Evolutionary conservation across 495 filamentous ascomycete species (phyloP), one percentile per base, ranked within the genome.

Genomic region (Xylaria scruposa): DNA sequence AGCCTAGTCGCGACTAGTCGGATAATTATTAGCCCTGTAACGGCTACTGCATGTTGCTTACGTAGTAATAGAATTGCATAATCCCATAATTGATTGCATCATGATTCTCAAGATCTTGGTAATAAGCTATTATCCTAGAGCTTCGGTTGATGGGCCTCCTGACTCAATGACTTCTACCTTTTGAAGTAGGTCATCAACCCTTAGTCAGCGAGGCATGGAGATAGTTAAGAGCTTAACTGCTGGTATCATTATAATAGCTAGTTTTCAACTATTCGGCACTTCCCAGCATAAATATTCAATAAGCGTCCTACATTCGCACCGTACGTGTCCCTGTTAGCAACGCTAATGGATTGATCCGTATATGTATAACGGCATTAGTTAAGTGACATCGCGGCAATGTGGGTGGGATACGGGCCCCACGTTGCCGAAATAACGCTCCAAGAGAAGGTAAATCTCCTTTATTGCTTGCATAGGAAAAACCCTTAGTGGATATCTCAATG

Each of bases 91-190:
- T 42, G 38, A n/a, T 64, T 33, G 42, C 42, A 47, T 64, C 38
- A 64, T 64, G 61, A 64, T 64, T 46, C 42, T 64, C 13, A 64
- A 64, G 26, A n/a, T 46, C 61, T 64, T 64, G 47, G 61, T 64
- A 64, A 64, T 64, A 24, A 29, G 12, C 26, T 47, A 31, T 24
- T 40, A 29, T 17, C 19, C 46, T 21, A n/a, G 7, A 64, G 21
- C 17, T 31, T 31, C 13, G 5, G 61, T 38, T 6, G 40, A 61
- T 29, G 40, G 60, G 24, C 60, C 38, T 63, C 19, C 33, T n/a
- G 19, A 10, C 4, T 49, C 46, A 9, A 60, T 29, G 26, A 4
- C 24, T 58, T 33, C 29, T 10, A 1, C 33, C 33, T 19, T 19
- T n/a, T 9, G 56, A n/a, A 51, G 47, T 21, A 51, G 49, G 49